Evolutionary conservation across 257 asterid genomes (phyloP).

Genomic region (Solanum bulbocastanum): DNA sequence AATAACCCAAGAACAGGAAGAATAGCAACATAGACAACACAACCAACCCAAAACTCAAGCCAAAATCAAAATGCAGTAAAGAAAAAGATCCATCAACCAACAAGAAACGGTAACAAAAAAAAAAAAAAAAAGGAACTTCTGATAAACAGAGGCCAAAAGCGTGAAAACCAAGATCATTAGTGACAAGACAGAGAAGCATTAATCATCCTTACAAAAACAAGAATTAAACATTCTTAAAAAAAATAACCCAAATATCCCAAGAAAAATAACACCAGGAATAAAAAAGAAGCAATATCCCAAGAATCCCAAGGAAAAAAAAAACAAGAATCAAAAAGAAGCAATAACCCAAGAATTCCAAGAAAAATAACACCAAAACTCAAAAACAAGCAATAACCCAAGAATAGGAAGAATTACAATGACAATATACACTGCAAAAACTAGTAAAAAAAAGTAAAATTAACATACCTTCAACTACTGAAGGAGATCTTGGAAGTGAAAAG

Average conservation of each 20-base stretch:
- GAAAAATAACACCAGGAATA: neutral
- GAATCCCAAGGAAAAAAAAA: neutral
- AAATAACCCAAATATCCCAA: neutral
- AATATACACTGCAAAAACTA: neutral
- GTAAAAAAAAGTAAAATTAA: neutral
- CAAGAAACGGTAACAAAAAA: neutral
- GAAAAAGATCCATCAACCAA: neutral
- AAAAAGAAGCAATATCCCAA: neutral
- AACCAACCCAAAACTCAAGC: neutral
- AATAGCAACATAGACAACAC: neutral
- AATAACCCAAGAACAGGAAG: neutral
- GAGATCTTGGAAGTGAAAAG: conserved; percentile 10
- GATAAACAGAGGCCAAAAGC: neutral
- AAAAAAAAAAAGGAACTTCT: neutral
- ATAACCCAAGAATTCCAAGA: neutral
- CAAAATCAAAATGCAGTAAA: neutral
- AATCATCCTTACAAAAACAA: neutral
- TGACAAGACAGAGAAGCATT: neutral
- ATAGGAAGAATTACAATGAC: neutral
- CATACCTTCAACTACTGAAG: neutral
- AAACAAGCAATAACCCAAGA: neutral
- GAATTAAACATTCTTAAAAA: neutral
- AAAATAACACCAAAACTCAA: neutral
- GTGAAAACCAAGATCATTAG: neutral
- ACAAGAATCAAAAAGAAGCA: neutral